A percentile compares a stretch with the other conserved stretches of the same genome.
These are phyloP conservation scores for Trichocomaceae sp. DNA, from an alignment of 2,329 filamentous ascomycete species.

Conservation along the genomic window DNA sequence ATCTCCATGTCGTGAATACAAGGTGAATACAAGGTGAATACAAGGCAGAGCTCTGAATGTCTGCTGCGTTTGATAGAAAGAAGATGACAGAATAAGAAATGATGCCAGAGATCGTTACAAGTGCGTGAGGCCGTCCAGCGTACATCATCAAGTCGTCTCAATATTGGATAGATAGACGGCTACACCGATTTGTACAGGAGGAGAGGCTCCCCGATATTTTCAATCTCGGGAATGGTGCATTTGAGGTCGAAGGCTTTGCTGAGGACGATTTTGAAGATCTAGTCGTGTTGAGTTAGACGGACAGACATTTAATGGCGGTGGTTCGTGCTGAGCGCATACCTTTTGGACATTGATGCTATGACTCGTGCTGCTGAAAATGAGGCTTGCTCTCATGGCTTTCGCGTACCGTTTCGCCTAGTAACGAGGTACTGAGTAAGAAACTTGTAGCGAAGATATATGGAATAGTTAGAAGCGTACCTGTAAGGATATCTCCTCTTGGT, in stretches of 20 bases:
- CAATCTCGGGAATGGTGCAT: constrained; percentile 98
- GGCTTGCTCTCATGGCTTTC: constrained; percentile 93
- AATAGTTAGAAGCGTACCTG: constrained; percentile 53
- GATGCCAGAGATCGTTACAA: constrained; percentile 15
- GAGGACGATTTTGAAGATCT: constrained; percentile 99
- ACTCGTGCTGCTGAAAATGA: constrained; percentile 98
- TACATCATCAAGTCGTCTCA: constrained; percentile 24
- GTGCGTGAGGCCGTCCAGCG: constrained; percentile 31
- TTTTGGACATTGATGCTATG: constrained; percentile 99
- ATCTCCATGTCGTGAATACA: neutral
- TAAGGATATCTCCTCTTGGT: constrained; percentile 97
- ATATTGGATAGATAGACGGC: constrained; percentile 18
- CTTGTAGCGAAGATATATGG: neutral
- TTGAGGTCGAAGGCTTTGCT: constrained; percentile 98
- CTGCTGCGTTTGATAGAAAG: neutral
- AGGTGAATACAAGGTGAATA: constrained; percentile 7
- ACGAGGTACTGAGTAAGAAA: constrained; percentile 18
- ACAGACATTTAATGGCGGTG: neutral
- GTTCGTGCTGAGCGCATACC: constrained; percentile 46
- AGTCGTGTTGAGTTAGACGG: neutral
- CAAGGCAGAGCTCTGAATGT: constrained; percentile 4
- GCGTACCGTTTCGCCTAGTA: constrained; percentile 82
- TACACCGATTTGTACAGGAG: constrained; percentile 70
- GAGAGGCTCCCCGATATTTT: constrained; percentile 92
- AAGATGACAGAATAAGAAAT: constrained; percentile 15